A percentile compares a stretch with the other conserved stretches of the same genome.
Conservation (phyloP, 129 eudicot species). For the Cynara cardunculus region DNA sequence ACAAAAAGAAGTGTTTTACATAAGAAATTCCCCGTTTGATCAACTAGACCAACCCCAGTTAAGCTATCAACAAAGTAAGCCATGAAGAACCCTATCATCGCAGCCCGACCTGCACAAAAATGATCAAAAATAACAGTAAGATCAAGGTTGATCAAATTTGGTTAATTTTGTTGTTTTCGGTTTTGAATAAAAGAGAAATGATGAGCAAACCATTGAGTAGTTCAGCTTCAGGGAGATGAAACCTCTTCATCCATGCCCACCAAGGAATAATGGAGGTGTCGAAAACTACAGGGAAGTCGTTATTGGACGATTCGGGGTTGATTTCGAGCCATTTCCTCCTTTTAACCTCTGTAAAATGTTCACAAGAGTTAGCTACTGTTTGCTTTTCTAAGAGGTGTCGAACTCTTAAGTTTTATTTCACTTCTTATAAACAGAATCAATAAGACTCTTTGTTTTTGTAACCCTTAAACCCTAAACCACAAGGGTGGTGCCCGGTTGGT, state of each 20-base stretch:
- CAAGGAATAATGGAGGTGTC: conserved; percentile 75
- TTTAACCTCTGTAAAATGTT: conserved; percentile 57
- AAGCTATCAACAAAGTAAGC: conserved; percentile 78
- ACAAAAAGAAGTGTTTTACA: conserved; percentile 75
- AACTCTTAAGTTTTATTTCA: not conserved
- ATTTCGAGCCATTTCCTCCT: conserved; percentile 80
- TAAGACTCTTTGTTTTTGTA: not conserved
- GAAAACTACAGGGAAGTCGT: conserved; percentile 49
- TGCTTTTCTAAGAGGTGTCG: not conserved
- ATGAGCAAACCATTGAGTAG: conserved; percentile 51
- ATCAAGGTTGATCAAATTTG: not conserved
- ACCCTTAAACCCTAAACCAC: too few relatives aligned
- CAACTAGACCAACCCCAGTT: conserved; percentile 80
- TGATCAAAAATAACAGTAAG: not conserved
- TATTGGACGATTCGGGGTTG: conserved; percentile 71
- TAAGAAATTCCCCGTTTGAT: conserved; percentile 81
- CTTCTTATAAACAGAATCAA: not conserved
- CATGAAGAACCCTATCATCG: conserved; percentile 91
- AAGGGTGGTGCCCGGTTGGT: too few relatives aligned
- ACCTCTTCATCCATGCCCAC: conserved; percentile 81
- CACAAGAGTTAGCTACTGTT: not conserved
- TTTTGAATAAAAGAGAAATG: not conserved
- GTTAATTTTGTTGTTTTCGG: not conserved
- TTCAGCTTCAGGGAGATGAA: conserved; percentile 85
- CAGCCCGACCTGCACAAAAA: conserved; percentile 65